Evolutionary conservation across 2,329 filamentous ascomycete genomes (phyloP), one percentile per base, ranked within the genome.

Genomic region (Cordyceps fumosorosea): DNA sequence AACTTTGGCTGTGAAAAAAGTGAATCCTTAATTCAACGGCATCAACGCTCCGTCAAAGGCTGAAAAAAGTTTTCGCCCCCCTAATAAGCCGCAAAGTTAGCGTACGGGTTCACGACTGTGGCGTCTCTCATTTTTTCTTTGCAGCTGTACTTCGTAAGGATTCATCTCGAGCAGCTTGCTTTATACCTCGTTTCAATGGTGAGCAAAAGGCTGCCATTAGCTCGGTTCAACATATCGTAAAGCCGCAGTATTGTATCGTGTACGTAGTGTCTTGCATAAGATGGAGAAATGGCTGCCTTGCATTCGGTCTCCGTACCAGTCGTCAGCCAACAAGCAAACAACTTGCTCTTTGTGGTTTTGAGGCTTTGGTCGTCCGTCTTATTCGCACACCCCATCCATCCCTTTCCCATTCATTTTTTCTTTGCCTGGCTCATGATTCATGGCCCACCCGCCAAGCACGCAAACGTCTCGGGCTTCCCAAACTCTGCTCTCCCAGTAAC

Each of bases 361-460:
- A 50, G n/a, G 34, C 57, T 60, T 60, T 60, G 40, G 40, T 60
- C 47, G 56, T 59, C 50, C 29, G 16, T 44, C 57, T 29, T 60
- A 60, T 47, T 14, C 26, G 14, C 57, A 60, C 57, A 32, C 57
- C 57, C 57, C 57, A 14, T 60, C 14, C 34, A 12, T 54, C 40
- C 50, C 54, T 56, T 48, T 56, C 40, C 54, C 53, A 22, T 47
- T 47, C 53, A 5, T 44, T 18, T 44, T 44, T 44, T n/a, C 34
- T 14, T 37, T 14, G 34, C 34, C 34, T 44, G 52, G 60, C 67
- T 70, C 69, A 72, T 72, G 69, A 72, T 70, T 71, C 70, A 72
- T 72, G 70, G 69, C 67, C 70, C 70, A 72, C 70, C 64, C 67
- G 66, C 70, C 69, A 71, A 71, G 60, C 62, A 63, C 56, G 56